Evolutionary conservation across 768 basidiomycete genomes (phyloP).

Genomic region (Tulasnella sp.): DNA sequence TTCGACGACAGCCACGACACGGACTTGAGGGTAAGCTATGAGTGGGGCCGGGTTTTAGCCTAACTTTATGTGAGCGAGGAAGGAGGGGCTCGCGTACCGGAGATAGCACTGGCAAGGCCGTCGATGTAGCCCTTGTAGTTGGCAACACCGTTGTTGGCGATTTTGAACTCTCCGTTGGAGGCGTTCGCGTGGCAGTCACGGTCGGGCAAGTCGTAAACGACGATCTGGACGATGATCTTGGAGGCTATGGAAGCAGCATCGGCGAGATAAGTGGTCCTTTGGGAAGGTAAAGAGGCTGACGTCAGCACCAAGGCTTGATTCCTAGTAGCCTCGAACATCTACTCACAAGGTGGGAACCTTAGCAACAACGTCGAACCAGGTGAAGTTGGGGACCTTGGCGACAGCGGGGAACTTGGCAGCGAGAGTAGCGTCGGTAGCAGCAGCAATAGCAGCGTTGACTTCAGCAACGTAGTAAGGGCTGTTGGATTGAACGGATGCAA

Average conservation of each 20-base stretch:
- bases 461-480: slow-evolving; percentile 54
- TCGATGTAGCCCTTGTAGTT: slow-evolving; percentile 54
- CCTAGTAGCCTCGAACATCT: too few species aligned
- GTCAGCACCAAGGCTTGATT: too few species aligned
- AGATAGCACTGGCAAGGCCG: slow-evolving; percentile 55
- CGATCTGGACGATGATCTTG: slow-evolving; percentile 46
- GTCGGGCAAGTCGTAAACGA: slow-evolving; percentile 55
- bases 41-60: too few species aligned
- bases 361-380: slow-evolving; percentile 56
- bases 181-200: slow-evolving; percentile 42
- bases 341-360: slow-evolving; percentile 48
- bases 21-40: slow-evolving; percentile 33
- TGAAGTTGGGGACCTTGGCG: slow-evolving; percentile 61
- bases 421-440: slow-evolving; percentile 50
- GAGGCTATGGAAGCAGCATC: slow-evolving; percentile 46
- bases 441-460: slow-evolving; percentile 48
- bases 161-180: slow-evolving; percentile 38
- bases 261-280: slow-evolving; percentile 58
- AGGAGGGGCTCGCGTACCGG: slow-evolving; percentile 40
- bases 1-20: slow-evolving; percentile 38
- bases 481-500: too few species aligned
- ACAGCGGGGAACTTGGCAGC: slow-evolving; percentile 52
- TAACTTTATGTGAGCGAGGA: too few species aligned
- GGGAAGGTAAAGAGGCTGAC: too few species aligned
- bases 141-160: slow-evolving; percentile 37